Base-by-base conservation (phyloP, 495 filamentous ascomycete species). In the Hypoxylon perforatum region DNA sequence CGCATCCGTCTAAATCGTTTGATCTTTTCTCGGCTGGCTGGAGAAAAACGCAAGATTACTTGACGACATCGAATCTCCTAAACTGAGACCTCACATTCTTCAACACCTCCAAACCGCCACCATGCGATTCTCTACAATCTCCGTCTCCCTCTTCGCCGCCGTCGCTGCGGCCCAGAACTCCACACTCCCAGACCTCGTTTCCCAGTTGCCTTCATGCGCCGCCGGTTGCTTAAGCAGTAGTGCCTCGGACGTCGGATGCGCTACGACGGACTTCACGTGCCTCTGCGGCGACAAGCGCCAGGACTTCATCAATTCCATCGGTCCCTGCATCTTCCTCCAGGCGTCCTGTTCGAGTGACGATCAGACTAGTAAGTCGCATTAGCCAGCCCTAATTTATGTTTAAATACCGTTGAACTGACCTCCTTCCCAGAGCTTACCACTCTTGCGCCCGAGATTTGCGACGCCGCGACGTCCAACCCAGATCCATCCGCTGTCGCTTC, bases 151-250 rank as follows among this genome's bases (percentile, higher is more conserved):
- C 19, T 67, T 74, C 36, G 69, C 46, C 33, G 69, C 72, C 54
- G 51, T 61, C 45, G 65, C 55, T 19, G 66, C 66, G 42, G 72
- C 72, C 12, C 72, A 74, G 55, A 72, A 74, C 65, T 70, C 66
- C 14, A 70, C 69, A 7, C 63, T 76, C 25, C 66, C 73, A 1
- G 69, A 65, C 18, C 63, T 76, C 21, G 63, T 76, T 18, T 61
- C 69, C 17, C 50, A 67, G 21, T 57, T 76, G 14, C 73, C 73
- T 21, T 21, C 45, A 45, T 76, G 73, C 61, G 73, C 73, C 22
- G 25, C 69, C 12, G 35, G 55, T 11, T 76, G 73, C 46, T 63
- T 74, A 9, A 14, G 30, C 6, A 42, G 35, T 6, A 61, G 65
- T 35, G 56, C 73, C 23, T 1, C 45, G n/a, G 51, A 57, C 6